Conservation (phyloP, 208 protist species). For the Phytomonas sp. region DNA sequence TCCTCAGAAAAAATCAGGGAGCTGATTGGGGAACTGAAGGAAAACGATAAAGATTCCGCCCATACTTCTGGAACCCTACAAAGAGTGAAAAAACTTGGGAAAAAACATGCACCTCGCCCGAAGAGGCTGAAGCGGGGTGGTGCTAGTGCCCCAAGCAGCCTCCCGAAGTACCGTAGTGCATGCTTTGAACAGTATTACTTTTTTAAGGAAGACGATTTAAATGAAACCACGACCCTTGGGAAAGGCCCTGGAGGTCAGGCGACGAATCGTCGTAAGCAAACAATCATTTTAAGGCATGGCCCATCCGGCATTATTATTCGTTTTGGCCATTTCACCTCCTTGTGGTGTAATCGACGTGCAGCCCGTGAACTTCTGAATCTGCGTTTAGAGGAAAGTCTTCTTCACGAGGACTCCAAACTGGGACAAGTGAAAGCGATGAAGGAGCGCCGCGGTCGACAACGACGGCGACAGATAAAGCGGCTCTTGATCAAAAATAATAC, state of each 20-base stretch:
- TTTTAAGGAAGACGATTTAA: slow-evolving; percentile 72
- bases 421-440: slow-evolving; percentile 17
- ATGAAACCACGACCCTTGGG: slow-evolving; percentile 69
- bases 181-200: slow-evolving; percentile 64
- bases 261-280: slow-evolving; percentile 83
- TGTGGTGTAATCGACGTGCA: slow-evolving; percentile 73
- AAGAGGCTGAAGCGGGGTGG: slow-evolving; percentile 17
- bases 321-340: slow-evolving; percentile 79
- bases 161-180: slow-evolving; percentile 48
- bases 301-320: slow-evolving; percentile 67
- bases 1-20: slow-evolving; percentile 34
- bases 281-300: slow-evolving; percentile 57
- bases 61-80: slow-evolving; percentile 33
- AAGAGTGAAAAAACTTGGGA: slow-evolving; percentile 16
- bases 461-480: slow-evolving; percentile 13
- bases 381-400: slow-evolving; percentile 59
- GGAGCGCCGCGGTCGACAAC: slow-evolving; percentile 23
- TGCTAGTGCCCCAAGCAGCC: slow-evolving; percentile 11
- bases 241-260: slow-evolving; percentile 80
- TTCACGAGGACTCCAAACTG: slow-evolving; percentile 42
- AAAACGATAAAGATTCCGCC: slow-evolving; percentile 18
- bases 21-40: slow-evolving; percentile 42
- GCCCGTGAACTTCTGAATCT: slow-evolving; percentile 69
- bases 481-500: slow-evolving; percentile 27
- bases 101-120: background rate